Percentiles rank a stretch among this genome's conserved stretches.
phyloP scores from a whole-genome alignment of 805 yeast genomes.

The Crinitomyces ghanaensis region DNA sequence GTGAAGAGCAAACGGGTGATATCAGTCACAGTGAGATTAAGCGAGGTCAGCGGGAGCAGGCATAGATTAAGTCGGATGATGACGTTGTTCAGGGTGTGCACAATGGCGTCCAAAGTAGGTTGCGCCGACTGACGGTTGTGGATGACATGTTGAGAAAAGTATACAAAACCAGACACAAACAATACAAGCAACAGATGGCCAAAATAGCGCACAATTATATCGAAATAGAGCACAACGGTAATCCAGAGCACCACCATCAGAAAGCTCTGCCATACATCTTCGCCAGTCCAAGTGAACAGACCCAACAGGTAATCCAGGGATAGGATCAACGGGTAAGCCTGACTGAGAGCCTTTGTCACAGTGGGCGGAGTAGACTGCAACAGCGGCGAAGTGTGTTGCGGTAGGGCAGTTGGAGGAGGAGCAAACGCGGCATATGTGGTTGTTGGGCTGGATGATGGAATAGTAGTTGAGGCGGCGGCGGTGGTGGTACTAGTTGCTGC shows the following conservation, averaged over 20 bases:
- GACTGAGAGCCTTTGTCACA: slow-evolving; percentile 69
- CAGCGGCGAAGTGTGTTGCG: slow-evolving; percentile 59
- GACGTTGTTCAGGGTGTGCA: slow-evolving; percentile 62
- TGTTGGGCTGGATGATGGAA: neutral
- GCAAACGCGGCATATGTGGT: slow-evolving; percentile 28
- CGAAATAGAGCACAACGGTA: slow-evolving; percentile 62
- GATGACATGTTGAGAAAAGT: slow-evolving; percentile 15
- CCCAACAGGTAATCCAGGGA: slow-evolving; percentile 59
- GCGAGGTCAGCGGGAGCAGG: slow-evolving; percentile 64
- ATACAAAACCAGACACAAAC: slow-evolving; percentile 22
- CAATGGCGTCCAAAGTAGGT: slow-evolving; percentile 81
- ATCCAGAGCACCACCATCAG: slow-evolving; percentile 46
- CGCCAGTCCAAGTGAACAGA: slow-evolving; percentile 83
- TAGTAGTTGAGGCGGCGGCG: slow-evolving; percentile 1
- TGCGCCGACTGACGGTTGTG: slow-evolving; percentile 41
- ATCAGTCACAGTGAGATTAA: slow-evolving; percentile 64
- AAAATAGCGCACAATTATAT: slow-evolving; percentile 60
- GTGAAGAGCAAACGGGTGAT: slow-evolving; percentile 72
- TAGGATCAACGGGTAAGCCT: slow-evolving; percentile 75
- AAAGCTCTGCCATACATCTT: slow-evolving; percentile 65
- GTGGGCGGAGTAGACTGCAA: slow-evolving; percentile 84
- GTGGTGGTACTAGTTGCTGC: neutral
- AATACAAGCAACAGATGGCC: slow-evolving; percentile 63
- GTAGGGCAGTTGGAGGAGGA: slow-evolving; percentile 28
- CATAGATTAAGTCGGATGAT: slow-evolving; percentile 68